Conservation (phyloP, 2,329 filamentous ascomycete species). For the Neodidymelliopsis sp. region DNA sequence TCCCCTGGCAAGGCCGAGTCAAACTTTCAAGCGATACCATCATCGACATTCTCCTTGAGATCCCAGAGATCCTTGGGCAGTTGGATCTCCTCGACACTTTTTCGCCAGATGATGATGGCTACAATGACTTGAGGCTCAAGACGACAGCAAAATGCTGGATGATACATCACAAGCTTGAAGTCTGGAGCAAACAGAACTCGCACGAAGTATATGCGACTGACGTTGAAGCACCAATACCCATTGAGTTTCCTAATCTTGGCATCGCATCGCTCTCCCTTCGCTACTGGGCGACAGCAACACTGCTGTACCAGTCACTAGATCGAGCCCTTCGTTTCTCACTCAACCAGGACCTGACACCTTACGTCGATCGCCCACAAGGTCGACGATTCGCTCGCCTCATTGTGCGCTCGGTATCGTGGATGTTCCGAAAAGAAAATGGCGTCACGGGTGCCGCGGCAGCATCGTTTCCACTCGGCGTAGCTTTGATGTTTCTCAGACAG, state of each 20-base stretch:
- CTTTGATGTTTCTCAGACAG: conserved; percentile 28
- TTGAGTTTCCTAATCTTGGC: conserved; percentile 26
- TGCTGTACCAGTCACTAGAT: conserved; percentile 33
- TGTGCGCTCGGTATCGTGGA: conserved; percentile 29
- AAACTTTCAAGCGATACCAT: conserved; percentile 47
- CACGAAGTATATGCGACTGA: conserved; percentile 23
- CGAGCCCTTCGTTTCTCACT: conserved; percentile 17
- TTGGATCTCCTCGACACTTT: conserved; percentile 31
- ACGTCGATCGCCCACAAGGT: conserved; percentile 27
- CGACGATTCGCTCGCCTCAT: conserved; percentile 36
- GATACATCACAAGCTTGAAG: conserved; percentile 28
- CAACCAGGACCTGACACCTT: conserved; percentile 12
- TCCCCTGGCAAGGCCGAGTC: conserved; percentile 43
- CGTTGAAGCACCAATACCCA: conserved; percentile 13
- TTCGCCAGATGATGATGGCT: background rate
- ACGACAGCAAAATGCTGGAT: conserved; percentile 27
- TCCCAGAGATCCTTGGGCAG: conserved; percentile 43
- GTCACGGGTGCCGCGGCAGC: conserved; percentile 28
- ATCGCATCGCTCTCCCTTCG: conserved; percentile 28
- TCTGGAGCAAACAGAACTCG: conserved; percentile 25
- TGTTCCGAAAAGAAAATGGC: conserved; percentile 32
- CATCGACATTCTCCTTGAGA: conserved; percentile 41
- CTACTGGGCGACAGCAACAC: conserved; percentile 36
- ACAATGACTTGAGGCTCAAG: conserved; percentile 13
- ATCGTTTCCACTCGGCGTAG: conserved; percentile 32